Conservation (phyloP, 179 eudicot species). For the Sideroxylon spinosum region DNA sequence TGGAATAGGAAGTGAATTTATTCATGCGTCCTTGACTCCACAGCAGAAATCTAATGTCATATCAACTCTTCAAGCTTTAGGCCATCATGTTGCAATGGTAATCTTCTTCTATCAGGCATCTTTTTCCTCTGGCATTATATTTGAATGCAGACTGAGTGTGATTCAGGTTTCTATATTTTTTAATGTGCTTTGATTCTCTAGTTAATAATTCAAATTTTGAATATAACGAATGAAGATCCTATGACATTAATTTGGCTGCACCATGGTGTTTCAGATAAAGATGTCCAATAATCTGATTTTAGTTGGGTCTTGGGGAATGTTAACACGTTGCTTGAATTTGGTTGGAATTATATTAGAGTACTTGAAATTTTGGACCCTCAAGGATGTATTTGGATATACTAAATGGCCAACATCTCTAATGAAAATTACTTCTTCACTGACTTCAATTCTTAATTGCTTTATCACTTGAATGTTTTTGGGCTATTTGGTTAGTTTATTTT, state of each 20-base stretch:
- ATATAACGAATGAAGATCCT: neutral
- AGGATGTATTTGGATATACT: neutral
- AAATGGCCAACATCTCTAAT: neutral
- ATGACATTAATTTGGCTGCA: slow-evolving; percentile 4
- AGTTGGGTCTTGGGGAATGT: slow-evolving; percentile 8
- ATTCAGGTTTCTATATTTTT: neutral
- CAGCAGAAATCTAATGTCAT: slow-evolving; percentile 68
- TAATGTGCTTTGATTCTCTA: neutral
- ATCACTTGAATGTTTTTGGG: too few relatives aligned
- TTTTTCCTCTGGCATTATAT: slow-evolving; percentile 13
- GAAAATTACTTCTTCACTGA: neutral
- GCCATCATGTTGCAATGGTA: slow-evolving; percentile 89
- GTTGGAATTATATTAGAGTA: neutral
- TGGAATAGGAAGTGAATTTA: slow-evolving; percentile 61
- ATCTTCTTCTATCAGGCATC: neutral
- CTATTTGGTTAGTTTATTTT: neutral
- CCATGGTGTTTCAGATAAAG: neutral
- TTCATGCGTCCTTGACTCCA: slow-evolving; percentile 73
- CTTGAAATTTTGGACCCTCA: neutral
- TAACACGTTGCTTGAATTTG: neutral
- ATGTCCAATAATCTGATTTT: neutral
- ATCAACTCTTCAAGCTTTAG: slow-evolving; percentile 62
- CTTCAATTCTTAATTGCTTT: neutral
- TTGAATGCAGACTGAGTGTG: neutral
- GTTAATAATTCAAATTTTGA: neutral